Base-by-base conservation (phyloP, 1,139 yeast species). In the Yamadazyma mexicana region DNA sequence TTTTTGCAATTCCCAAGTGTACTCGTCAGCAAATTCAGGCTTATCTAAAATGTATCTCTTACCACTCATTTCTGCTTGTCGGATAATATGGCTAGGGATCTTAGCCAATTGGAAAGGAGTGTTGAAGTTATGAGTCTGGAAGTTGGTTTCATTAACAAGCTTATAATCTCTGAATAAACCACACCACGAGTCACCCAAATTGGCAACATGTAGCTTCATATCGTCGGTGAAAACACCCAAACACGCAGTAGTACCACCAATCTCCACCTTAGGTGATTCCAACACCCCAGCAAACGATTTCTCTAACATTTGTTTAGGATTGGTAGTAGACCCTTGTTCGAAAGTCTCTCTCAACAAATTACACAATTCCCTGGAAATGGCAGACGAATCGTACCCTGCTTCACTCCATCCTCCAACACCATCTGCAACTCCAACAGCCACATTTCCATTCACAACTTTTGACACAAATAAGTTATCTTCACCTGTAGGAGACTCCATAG, bases 371-470 rank as follows among this genome's bases (percentile, higher is more conserved):
- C 91, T 67, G 11, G 87, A 80, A 34, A 85, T 83, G 7, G 91
- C 91, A 43, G 85, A 78, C 2, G 96, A 87, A 58, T 91, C 97
- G 51, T 82, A 86, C 0, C 97, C 97, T 31, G 87, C 83, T 49
- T 87, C 92, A 2, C 88, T 78, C 97, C 98, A 92, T 1, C 98
- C 98, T 14, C 98, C 98, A 5, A 92, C 98, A 15, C 98, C 98
- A 61, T 92, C 98, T 2, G 97, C 92, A 1, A 92, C 97, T 8
- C 96, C 98, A 7, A 87, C 73, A 0, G 91, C 80, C 1, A 84
- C 56, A 2, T 69, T 73, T 8, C 77, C 72, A 10, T 66, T 67
- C 16, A 59, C 55, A 18, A 64, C 56, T 7, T 66, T 60, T 5
- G 81, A 69, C 27, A 81, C 71, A 50, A 91, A 83, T 52, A 77